Evolutionary conservation across 192 early-diverging fungal species (phyloP), one percentile per base, ranked within the genome.

Genomic region (Neocallimastix lanati): DNA sequence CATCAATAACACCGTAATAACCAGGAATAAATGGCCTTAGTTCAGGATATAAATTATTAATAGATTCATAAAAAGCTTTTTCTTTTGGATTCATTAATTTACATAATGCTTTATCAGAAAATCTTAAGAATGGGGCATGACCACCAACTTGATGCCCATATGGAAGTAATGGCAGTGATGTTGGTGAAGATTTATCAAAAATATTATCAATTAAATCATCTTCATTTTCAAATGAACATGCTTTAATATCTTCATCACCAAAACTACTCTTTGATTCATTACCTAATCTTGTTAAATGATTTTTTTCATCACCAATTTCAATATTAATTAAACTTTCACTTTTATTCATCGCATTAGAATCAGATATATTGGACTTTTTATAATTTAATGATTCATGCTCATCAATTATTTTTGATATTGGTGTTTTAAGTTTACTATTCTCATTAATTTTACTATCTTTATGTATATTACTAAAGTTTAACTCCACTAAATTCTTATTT

Each of bases 91-190:
- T 92, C 76, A 97, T 88, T 28, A 96, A 96, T 84, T 99, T 99
- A 86, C 95, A 99, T 28, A 99, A 92, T 13, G 98, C 96, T 83
- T 92, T 93, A 83, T 97, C 94, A 14, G 96, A 96, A 84, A 99
- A 97, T 58, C 96, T 93, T 77, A 98, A 87, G 77, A 99, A 93
- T 11, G 95, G 91, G 11, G 96, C 93, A 83, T 99, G 98, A 1
- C 98, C 98, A n/a, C 98, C 98, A 29, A 95, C 94, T 82, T 94
- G 93, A 84, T 95, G 93, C n/a, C 84, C 86, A 84, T 92, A 95
- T 28, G 94, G 94, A 50, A 90, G 86, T 33, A 95, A 82, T 7
- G 90, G 91, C 76, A 95, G 80, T 33, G 92, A 89, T 12, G 89
- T 86, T 29, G 91, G 80, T 37, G 77, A 78, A n/a, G 77, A 25